Base-by-base conservation (phyloP, 2,329 filamentous ascomycete species). In the Annulohypoxylon truncatum region DNA sequence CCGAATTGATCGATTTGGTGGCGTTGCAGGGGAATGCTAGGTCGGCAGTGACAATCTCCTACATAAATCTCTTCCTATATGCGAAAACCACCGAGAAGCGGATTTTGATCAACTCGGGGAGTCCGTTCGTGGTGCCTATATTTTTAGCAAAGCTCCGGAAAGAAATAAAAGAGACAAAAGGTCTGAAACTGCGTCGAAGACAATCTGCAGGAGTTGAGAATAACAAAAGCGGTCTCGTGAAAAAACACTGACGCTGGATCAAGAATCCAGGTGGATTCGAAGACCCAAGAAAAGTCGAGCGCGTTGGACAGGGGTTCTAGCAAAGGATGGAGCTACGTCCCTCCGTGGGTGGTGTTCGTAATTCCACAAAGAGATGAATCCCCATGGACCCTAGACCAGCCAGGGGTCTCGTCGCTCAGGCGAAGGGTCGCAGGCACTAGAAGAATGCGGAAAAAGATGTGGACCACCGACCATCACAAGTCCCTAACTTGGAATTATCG, bases 331-430 rank as follows among this genome's bases (percentile, higher is more conserved):
- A 67, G 57, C 61, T 56, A 51, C 63, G 28, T 52, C 56, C 58
- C 31, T 62, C 60, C 38, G 53, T 61, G 52, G 65, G 64, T 61
- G 59, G 48, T 68, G 62, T 67, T 70, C 65, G 61, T 70, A 70
- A 70, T 70, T 70, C 64, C 48, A 65, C 58, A 56, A 35, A 69
- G 67, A 70, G 64, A 68, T 70, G 67, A 70, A 59, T 47, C 42
- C 48, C 59, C 54, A 67, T 44, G 58, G 53, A 60, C 59, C 52
- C 65, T 55, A 22, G 55, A 63, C 64, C 64, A 52, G 48, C 47
- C 67, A 67, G 64, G 67, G 67, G 64, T 63, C 15, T 50, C 58
- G 46, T 54, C 22, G 35, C 38, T 47, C 50, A 42, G 64, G 57
- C 44, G 56, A 64, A 60, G 46, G 64, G 57, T 68, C 56, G 60